These are phyloP conservation scores for Colletotrichum abscissum DNA, from an alignment of 2,329 filamentous ascomycete species.

Conservation along the genomic window DNA sequence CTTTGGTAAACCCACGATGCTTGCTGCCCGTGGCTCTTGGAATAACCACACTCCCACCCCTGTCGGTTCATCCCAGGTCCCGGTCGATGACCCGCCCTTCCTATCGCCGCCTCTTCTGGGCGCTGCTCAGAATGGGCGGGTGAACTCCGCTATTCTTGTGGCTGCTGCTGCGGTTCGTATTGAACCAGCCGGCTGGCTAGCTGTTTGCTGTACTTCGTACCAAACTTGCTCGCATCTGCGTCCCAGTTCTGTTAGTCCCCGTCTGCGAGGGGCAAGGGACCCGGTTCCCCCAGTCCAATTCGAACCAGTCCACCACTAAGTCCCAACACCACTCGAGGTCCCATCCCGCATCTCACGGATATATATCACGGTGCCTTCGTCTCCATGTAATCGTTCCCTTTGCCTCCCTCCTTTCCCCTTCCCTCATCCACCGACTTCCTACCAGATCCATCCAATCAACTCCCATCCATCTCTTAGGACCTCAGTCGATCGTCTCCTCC, in stretches of 20 bases:
- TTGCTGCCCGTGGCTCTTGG: not conserved
- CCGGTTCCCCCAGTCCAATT: slow-evolving; percentile 5
- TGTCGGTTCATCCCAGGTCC: slow-evolving; percentile 19
- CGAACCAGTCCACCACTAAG: not conserved
- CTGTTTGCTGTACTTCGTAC: not conserved
- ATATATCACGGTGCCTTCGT: slow-evolving; percentile 36
- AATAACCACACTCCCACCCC: not conserved
- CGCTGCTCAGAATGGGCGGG: slow-evolving; percentile 22
- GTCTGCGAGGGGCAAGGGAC: slow-evolving; percentile 2
- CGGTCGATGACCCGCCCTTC: slow-evolving; percentile 25
- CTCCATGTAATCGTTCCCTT: slow-evolving; percentile 22
- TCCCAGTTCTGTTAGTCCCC: slow-evolving; percentile 3
- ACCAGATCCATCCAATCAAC: slow-evolving; percentile 35
- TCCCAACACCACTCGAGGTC: not conserved
- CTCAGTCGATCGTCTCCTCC: slow-evolving; percentile 36
- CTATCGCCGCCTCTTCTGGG: slow-evolving; percentile 8
- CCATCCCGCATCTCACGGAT: slow-evolving; percentile 17
- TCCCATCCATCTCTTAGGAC: slow-evolving; percentile 35
- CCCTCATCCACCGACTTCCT: slow-evolving; percentile 37
- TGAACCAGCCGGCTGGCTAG: not conserved
- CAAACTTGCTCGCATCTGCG: slow-evolving; percentile 11
- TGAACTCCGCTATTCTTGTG: slow-evolving; percentile 16
- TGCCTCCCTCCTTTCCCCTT: slow-evolving; percentile 21
- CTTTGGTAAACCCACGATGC: slow-evolving; percentile 6
- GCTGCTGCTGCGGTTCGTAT: slow-evolving; percentile 32